Base-by-base conservation (phyloP, 1,284 basidiomycete genomes). In the Microbotryum lychnidis-dioicae region DNA sequence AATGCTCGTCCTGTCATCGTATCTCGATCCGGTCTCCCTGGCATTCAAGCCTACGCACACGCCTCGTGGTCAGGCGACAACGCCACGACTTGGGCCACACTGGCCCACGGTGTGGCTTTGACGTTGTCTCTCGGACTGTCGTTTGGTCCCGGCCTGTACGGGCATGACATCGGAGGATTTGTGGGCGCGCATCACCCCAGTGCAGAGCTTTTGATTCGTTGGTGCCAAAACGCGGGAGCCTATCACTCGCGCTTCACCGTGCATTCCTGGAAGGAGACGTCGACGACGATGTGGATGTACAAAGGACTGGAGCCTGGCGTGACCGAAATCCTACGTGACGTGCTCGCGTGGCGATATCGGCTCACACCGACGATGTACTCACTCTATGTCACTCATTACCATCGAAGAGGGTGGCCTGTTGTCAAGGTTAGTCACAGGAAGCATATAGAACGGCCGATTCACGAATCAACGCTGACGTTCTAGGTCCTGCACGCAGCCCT, bases 231-330 rank as follows among this genome's bases (percentile, higher is more conserved):
- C n/a, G 57, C 29, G 47, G 50, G 65, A 14, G 53, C 54, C 2
- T 68, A 53, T 55, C 66, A 68, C 49, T 63, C 66, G 7, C 23
- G 66, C 10, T 68, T 68, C 53, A 68, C 66, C 12, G 62, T 68
- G 42, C 66, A 68, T 50, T 56, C 51, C 18, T 68, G 66, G 66
- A 68, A 68, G 29, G 45, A 61, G 33, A 49, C 68, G 14, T 68
- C 66, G 20, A 68, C 66, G 16, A 68, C 66, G 23, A 50, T 68
- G 12, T 68, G 62, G 63, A 68, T 68, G 66, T 68, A 69, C 56
- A 52, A 60, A 2, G 44, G 16, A 20, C 14, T 54, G 18, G 27
- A 31, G 14, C 52, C 54, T 20, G 65, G 50, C 10, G 56, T 56
- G 23, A 56, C 54, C 23, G 50, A 56, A 14, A 56, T 57, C 27